Evolutionary conservation across 495 filamentous ascomycete species (phyloP).

Genomic region (Penicillium waksmanii): DNA sequence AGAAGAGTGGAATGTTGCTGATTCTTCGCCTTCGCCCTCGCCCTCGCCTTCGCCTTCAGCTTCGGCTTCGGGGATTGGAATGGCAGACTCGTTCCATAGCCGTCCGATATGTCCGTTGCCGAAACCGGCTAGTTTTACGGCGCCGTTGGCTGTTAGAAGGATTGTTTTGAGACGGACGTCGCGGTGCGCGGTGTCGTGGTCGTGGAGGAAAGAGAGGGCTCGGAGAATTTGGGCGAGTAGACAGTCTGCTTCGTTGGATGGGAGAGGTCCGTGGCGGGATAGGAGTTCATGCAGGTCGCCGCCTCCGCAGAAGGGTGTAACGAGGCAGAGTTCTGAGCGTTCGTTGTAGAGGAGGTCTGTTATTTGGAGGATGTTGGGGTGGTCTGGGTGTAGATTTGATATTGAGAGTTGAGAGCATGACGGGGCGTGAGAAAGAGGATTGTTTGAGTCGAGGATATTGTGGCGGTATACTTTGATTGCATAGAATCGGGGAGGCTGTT

Average conservation of each 20-base stretch:
- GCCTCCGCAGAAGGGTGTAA: slow-evolving; percentile 95
- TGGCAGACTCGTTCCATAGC: slow-evolving; percentile 21
- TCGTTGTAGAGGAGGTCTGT: slow-evolving; percentile 87
- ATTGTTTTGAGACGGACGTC: slow-evolving; percentile 96
- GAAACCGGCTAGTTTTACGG: slow-evolving; percentile 95
- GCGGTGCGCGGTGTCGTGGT: slow-evolving; percentile 90
- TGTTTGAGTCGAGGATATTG: slow-evolving; percentile 77
- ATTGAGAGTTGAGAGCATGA: slow-evolving; percentile 84
- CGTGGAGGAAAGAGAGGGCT: slow-evolving; percentile 94
- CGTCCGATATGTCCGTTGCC: slow-evolving; percentile 79
- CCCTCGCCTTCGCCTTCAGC: slow-evolving; percentile 1
- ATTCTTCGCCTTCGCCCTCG: neutral
- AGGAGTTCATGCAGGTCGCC: slow-evolving; percentile 90
- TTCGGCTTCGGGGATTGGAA: neutral
- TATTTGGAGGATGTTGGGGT: slow-evolving; percentile 94
- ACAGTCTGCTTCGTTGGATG: slow-evolving; percentile 85
- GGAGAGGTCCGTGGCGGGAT: slow-evolving; percentile 68
- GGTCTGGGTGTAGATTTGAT: slow-evolving; percentile 66
- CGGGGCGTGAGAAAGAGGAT: slow-evolving; percentile 81
- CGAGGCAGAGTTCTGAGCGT: slow-evolving; percentile 93
- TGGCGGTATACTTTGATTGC: slow-evolving; percentile 94
- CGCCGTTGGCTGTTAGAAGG: slow-evolving; percentile 82
- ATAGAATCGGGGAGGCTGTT: slow-evolving; percentile 63
- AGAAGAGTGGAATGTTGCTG: neutral
- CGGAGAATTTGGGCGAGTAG: slow-evolving; percentile 97